Evolutionary conservation across 306 rosid genomes (phyloP), one percentile per base, ranked within the genome.

Genomic region (Ochetophila trinervis): DNA sequence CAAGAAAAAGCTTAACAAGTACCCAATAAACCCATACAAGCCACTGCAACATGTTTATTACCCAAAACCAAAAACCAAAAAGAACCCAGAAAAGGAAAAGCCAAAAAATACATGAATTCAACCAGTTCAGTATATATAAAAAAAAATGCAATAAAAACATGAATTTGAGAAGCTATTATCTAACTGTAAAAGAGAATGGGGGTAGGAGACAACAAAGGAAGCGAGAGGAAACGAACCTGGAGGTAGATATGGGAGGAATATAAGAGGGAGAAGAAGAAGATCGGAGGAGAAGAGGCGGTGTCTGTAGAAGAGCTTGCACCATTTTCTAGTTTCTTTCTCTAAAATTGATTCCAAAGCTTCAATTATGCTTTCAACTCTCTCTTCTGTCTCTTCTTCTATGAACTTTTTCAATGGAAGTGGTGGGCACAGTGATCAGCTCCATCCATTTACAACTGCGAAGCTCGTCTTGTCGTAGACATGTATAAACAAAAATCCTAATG

Each of bases 301-400:
- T 49, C 52, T 76, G 82, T 21, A 69, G 76, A 57, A 83, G 88
- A 78, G 82, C 8, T 70, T 71, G 87, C 45, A 77, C 86, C 95
- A 89, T 92, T 72, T 32, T 72, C 72, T 72, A 48, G 23, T 67
- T 21, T 40, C 63, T 70, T 57, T 72, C n/a, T n/a, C n/a, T n/a
- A n/a, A n/a, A n/a, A n/a, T n/a, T n/a, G n/a, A n/a, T 60, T 17
- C 34, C 11, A 44, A 53, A 24, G 69, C 60, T 81, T 74, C n/a
- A 45, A 8, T 19, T 52, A 48, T 19, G 54, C 18, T 6, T 9
- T 2, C 40, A 60, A 50, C 12, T 48, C 4, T 62, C 49, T 35
- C 10, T 12, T 10, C 57, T 30, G 4, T 59, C 36, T 47, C 16
- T 65, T 49, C n/a, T 10, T 53, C 22, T 32, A 18, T n/a, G 10